Base-by-base conservation (phyloP, 768 basidiomycete genomes). In the Hysterangium stoloniferum region DNA sequence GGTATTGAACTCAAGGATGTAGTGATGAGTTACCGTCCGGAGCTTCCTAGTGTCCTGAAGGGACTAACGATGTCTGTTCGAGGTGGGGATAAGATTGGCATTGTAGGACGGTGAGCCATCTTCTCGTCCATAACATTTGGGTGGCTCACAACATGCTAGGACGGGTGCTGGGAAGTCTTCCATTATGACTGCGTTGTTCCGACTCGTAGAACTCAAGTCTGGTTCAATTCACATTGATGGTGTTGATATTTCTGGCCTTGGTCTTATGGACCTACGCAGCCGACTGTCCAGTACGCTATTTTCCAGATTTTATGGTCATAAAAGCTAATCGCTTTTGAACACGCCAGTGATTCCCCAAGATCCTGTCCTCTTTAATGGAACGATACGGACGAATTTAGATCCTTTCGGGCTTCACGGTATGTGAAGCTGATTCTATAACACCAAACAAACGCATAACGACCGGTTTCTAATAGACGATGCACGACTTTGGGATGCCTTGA, bases 111-210 rank as follows among this genome's bases (percentile, higher is more conserved):
- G 64, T 75, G 60, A 1, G 66, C 51, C 8, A 19, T 41, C 37
- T 27, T 66, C 54, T 31, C 51, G 54, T 17, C 12, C 17, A 40
- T 33, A 34, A 19, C 31, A 48, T 17, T 44, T 32, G 27, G 38
- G 5, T 36, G 31, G 43, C 32, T 38, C 47, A 27, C 11, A 19
- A 19, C 48, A 8, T 54, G 46, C 29, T 13, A 66, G 67, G 6
- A 92, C 90, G 15, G 90, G 90, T 43, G 90, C 90, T 0, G 91
- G 91, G 33, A 91, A 95, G 66, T 86, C 84, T 15, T 86, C 86
- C 1, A 84, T 97, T 52, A 86, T 95, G 85, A 84, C 83, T 58
- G 83, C 88, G 4, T 70, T 96, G 0, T 94, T 83, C 67, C 80
- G 91, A 19, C 70, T 96, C 28, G 87, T 93, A 17, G 94, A 97